Evolutionary conservation across 345 rosid genomes (phyloP).

Genomic region (Carallia pectinifolia): DNA sequence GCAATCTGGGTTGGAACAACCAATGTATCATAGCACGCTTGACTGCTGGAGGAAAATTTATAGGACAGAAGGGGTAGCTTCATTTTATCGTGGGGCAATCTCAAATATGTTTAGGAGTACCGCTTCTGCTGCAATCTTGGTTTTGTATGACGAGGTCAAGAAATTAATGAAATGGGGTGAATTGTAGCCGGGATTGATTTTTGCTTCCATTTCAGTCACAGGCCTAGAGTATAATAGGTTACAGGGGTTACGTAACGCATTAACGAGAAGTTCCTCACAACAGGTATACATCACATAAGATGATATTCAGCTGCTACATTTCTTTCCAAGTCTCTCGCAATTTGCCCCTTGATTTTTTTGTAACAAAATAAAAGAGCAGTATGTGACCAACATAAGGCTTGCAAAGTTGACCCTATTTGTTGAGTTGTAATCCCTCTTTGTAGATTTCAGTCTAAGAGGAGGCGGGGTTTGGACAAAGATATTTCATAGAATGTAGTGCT

Average conservation of each 20-base stretch:
- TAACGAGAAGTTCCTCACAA: slow-evolving; percentile 11
- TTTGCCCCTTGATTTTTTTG: slow-evolving; percentile 17
- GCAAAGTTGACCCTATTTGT: no score
- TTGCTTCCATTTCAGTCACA: slow-evolving; percentile 33
- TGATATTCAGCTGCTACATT: slow-evolving; percentile 30
- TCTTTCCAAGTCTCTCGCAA: slow-evolving; percentile 21
- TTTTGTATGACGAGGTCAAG: slow-evolving; percentile 81
- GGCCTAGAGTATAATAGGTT: slow-evolving; percentile 19
- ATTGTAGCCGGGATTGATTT: slow-evolving; percentile 39
- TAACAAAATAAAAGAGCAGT: slow-evolving; percentile 12
- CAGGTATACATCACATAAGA: slow-evolving; percentile 15
- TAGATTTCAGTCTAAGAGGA: no score
- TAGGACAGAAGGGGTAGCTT: slow-evolving; percentile 62
- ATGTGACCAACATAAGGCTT: not conserved
- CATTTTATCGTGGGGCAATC: slow-evolving; percentile 81
- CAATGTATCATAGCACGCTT: slow-evolving; percentile 58
- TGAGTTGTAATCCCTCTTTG: no score
- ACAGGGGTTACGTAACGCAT: slow-evolving; percentile 45
- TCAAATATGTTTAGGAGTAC: slow-evolving; percentile 87
- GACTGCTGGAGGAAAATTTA: slow-evolving; percentile 87
- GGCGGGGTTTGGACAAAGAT: no score
- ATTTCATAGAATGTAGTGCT: no score
- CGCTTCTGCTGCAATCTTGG: slow-evolving; percentile 88
- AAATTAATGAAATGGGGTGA: slow-evolving; percentile 79
- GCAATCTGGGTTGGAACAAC: slow-evolving; percentile 82